Conservation (phyloP, 2,329 filamentous ascomycete genomes). For the Fusarium sp. region DNA sequence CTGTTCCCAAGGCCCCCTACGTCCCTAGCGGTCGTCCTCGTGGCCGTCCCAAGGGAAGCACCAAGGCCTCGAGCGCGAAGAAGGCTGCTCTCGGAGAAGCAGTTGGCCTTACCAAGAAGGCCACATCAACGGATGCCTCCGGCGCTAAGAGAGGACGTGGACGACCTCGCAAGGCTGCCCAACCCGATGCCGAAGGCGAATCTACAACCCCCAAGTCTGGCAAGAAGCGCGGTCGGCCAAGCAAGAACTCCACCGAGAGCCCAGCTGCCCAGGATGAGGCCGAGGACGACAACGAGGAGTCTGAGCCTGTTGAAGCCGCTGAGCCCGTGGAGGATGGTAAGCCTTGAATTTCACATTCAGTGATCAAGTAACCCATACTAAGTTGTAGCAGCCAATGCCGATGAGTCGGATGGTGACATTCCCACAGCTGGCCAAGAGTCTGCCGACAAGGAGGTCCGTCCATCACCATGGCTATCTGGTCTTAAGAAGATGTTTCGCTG, state of each 20-base stretch:
- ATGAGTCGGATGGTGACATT: constrained; percentile 30
- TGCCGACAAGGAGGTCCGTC: constrained; percentile 44
- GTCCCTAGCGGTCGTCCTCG: constrained; percentile 55
- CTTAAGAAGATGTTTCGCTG: constrained; percentile 42
- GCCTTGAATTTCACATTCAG: background rate
- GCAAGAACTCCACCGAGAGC: constrained; percentile 41
- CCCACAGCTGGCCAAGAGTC: constrained; percentile 8
- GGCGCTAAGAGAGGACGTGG: constrained; percentile 33
- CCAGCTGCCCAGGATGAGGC: constrained; percentile 16
- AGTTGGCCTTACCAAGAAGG: background rate
- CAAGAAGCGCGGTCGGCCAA: constrained; percentile 45
- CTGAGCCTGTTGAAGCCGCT: background rate
- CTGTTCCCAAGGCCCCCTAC: constrained; percentile 45
- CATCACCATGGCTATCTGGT: constrained; percentile 34
- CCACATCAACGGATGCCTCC: constrained; percentile 11
- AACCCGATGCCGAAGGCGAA: constrained; percentile 23
- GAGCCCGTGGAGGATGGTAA: constrained; percentile 6
- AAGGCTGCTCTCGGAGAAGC: constrained; percentile 19
- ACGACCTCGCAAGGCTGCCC: constrained; percentile 45
- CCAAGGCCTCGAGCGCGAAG: constrained; percentile 40
- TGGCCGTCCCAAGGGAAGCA: constrained; percentile 57
- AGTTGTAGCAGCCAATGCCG: constrained; percentile 23
- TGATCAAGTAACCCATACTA: constrained; percentile 7
- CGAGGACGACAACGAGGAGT: constrained; percentile 16
- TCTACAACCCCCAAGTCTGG: constrained; percentile 35